phyloP scores from a whole-genome alignment of 106 monocot genomes.

The Allium fistulosum region DNA sequence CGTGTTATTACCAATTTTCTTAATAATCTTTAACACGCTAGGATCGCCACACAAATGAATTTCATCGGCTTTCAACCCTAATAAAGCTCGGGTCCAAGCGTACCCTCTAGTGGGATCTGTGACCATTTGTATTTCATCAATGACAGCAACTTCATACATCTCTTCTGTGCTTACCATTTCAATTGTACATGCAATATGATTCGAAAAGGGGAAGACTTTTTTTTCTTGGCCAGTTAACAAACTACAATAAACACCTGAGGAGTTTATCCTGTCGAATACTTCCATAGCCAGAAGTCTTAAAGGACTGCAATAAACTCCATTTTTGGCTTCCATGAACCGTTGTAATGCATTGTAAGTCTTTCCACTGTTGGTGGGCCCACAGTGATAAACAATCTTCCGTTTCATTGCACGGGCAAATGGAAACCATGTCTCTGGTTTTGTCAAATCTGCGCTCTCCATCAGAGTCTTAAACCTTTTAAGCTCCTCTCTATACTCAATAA shows the following conservation, averaged over 20 bases:
- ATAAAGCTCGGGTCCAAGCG: constrained; percentile 86
- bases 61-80: constrained; percentile 95
- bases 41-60: constrained; percentile 97
- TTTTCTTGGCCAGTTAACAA: constrained; percentile 91
- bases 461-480: constrained; percentile 26
- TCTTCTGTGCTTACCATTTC: constrained; percentile 88
- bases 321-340: constrained; percentile 66
- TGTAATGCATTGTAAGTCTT: constrained; percentile 91
- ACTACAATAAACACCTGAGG: constrained; percentile 82
- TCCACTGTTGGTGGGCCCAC: constrained; percentile 97
- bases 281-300: constrained; percentile 93
- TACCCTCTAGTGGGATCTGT: constrained; percentile 66
- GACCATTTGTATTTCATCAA: constrained; percentile 98
- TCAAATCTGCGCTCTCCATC: constrained; percentile 79
- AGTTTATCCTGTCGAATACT: constrained; percentile 90
- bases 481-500: constrained; percentile 43
- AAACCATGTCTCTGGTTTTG: constrained; percentile 83
- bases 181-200: constrained; percentile 80
- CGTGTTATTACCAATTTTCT: constrained; percentile 60
- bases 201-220: constrained; percentile 68
- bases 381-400: constrained; percentile 80
- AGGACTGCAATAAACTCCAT: constrained; percentile 85
- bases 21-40: constrained; percentile 67
- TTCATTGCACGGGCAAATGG: constrained; percentile 97
- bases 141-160: constrained; percentile 76